Evolutionary conservation across 345 rosid genomes (phyloP), one percentile per base, ranked within the genome.

Genomic region (Erucastrum elatum): DNA sequence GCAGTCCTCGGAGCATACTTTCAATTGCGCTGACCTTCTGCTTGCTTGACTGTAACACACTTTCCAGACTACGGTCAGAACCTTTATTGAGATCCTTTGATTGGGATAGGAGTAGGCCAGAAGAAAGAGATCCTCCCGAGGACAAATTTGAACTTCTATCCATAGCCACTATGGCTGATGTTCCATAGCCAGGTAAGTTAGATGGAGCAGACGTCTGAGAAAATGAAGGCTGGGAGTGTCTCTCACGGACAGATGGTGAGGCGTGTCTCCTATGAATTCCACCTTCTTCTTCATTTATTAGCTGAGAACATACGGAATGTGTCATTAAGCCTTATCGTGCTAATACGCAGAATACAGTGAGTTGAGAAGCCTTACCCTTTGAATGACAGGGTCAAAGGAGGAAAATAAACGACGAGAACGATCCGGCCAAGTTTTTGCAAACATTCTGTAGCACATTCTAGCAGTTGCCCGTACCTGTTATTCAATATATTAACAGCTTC

Each of bases 11-110:
- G 79, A 95, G 99, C 99, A 95, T 91, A 88, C 97, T 95, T 82
- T 95, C 99, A 75, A 95, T 95, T 70, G 99, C 99, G 85, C 90
- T 86, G 78, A 95, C 99, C 86, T 93, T 95, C 88, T 93, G 96
- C 84, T 95, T 95, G 86, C 99, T 95, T 59, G 99, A 86, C 64
- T 95, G 92, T 85, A 95, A 87, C 75, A 95, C 96, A 82, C 93
- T 95, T 82, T 95, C 99, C 78, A 95, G 86, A 84, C 94, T 95
- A 75, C 97, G 97, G 60, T 91, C 99, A 56, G 87, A 69, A 79
- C 88, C 93, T 87, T 87, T 95, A 74, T 79, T 84, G 72, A 86
- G 80, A 69, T 87, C 80, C 81, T 89, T 95, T 31, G 94, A 77
- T 69, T 90, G 97, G 41, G 98, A 88, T 64, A 88, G 81, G 72